Evolutionary conservation across 2,329 filamentous ascomycete species (phyloP), one percentile per base, ranked within the genome.

Genomic region (Cladosporium sp.): DNA sequence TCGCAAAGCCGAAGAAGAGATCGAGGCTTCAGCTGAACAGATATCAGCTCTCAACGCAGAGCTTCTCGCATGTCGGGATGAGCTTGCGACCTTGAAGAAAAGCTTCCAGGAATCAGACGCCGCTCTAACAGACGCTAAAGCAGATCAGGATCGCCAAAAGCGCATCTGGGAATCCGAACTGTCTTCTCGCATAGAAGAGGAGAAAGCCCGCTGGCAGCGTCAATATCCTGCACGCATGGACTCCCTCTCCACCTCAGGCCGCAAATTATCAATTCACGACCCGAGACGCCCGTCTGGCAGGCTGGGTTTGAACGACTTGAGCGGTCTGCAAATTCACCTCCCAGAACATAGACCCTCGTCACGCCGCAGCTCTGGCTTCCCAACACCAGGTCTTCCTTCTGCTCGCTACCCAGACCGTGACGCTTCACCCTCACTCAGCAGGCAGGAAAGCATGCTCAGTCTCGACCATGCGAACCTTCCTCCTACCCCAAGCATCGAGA

Each of bases 1-100:
- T 10, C 84, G 90, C 65, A 83, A 81, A 55, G 77, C 89, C 20
- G 91, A 96, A 70, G 90, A 96, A 64, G 91, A 97, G 64, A 75
- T 96, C 5, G 91, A 97, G 66, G 82, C 83, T 52, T 77, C 83
- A 61, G 83, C 79, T 65, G 85, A 80, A 36, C 83, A 83, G 56
- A 78, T 88, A n/a, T 80, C 83, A n/a, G 79, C 76, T 15, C 78
- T 87, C 7, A 83, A 88, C 58, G 79, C 84, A 60, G 86, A 91
- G 58, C 74, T 89, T 2, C 77, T 80, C 13, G 76, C 80, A 20
- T 82, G 84, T 56, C 83, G 82, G 55, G 75, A 79, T 3, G 80
- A 86, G 61, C 72, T 88, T 24, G 82, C 85, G 45, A 75, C 80
- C 15, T 75, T 95, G 3, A 84, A 85, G 61, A 80, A 81, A 58